Base-by-base conservation (phyloP, 345 rosid species). In the Bruguiera parviflora region DNA sequence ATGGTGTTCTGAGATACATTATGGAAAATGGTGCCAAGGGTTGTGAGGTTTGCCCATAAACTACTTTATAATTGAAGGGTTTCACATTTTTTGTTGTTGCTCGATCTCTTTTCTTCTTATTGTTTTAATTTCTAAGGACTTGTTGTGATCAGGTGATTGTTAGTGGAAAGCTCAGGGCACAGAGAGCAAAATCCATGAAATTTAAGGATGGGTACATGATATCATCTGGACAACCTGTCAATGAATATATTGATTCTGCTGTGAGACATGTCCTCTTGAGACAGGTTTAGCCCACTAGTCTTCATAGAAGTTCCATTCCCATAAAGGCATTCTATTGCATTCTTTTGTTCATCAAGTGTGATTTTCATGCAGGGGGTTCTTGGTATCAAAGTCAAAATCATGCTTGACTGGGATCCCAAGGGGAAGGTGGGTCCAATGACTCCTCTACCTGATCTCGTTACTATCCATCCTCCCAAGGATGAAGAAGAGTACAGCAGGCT, bases 181-280 rank as follows among this genome's bases (percentile, higher is more conserved):
- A 81, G 58, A 90, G 97, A 71, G 98, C 98, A 21, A 93, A 93
- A 73, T 89, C 96, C 5, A 91, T 93, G 98, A 93, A 90, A 72
- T 93, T 93, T 73, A 90, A 89, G 84, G 98, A 93, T 63, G 97
- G 98, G 8, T 93, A 93, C 73, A 93, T 93, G 98, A 87, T 89
- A 46, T 93, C 98, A 25, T 89, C 98, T 20, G 98, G 98, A 33
- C 97, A 90, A 61, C 97, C 98, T 0, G 89, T 88, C 9, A 87
- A 93, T 21, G 97, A 93, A 37, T 93, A 91, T 68, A 89, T 90
- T 21, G 97, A 93, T 74, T 84, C 97, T n/a, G 97, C 96, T 5
- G 93, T 93, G 49, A 83, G 94, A 62, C 98, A 91, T 39, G 97
- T 93, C 61, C 88, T 93, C 1, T 77, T 93, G 76, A 80, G 97